A percentile compares a stretch with the other conserved stretches of the same genome.
phyloP scores from a whole-genome alignment of 225 moss, liverwort and hornwort species.

The Antitrichia curtipendula region DNA sequence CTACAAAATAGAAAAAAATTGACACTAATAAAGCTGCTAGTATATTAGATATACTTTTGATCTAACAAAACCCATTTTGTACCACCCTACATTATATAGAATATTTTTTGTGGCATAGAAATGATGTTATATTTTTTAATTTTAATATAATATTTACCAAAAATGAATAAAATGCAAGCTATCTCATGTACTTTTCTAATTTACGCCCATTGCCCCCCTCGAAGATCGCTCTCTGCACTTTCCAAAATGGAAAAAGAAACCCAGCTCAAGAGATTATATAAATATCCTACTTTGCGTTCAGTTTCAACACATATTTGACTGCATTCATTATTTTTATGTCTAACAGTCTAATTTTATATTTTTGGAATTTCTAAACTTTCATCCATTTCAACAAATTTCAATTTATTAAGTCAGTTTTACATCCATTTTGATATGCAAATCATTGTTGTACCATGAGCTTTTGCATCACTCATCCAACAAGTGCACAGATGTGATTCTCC shows the following conservation, averaged over 20 bases:
- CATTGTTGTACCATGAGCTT: neutral
- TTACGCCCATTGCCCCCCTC: fast-evolving
- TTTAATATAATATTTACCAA: neutral
- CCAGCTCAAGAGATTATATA: neutral
- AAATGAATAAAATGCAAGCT: neutral
- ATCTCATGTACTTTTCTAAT: neutral
- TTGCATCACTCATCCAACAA: no score
- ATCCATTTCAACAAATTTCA: neutral
- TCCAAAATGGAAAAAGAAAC: neutral
- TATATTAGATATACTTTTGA: neutral
- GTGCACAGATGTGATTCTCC: no score
- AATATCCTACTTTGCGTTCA: fast-evolving
- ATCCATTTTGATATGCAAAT: neutral
- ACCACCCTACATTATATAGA: neutral
- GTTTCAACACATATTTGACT: neutral
- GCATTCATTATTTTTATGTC: neutral
- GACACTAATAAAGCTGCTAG: fast-evolving
- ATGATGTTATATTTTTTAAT: neutral
- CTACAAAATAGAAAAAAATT: neutral
- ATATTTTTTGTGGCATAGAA: neutral
- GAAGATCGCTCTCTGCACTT: neutral
- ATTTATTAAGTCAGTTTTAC: neutral
- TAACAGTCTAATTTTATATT: neutral
- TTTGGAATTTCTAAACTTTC: neutral
- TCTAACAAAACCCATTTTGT: neutral